These are phyloP conservation scores for Botrytis porri DNA, from an alignment of 2,329 filamentous ascomycete species.

Conservation along the genomic window DNA sequence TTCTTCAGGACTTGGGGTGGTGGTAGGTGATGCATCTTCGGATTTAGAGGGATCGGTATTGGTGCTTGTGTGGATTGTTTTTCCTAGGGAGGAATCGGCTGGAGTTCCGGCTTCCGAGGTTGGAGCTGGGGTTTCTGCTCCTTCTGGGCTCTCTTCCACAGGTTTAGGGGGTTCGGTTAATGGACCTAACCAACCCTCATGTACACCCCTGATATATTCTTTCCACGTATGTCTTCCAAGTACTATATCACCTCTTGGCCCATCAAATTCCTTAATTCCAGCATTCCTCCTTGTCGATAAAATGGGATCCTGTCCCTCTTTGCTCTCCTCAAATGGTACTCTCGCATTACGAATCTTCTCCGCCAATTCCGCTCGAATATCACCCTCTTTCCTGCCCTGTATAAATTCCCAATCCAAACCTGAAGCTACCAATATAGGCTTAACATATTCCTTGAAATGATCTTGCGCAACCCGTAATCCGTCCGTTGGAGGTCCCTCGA, in stretches of 20 bases:
- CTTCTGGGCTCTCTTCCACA: slow-evolving; percentile 28
- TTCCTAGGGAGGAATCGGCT: slow-evolving; percentile 32
- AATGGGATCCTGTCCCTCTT: slow-evolving; percentile 55
- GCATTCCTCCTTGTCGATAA: slow-evolving; percentile 61
- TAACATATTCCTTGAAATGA: slow-evolving; percentile 93
- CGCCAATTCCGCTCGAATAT: slow-evolving; percentile 81
- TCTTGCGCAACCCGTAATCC: slow-evolving; percentile 81
- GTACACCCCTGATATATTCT: slow-evolving; percentile 88
- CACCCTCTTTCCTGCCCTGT: slow-evolving; percentile 88
- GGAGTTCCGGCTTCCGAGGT: slow-evolving; percentile 8
- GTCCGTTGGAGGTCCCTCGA: slow-evolving; percentile 84
- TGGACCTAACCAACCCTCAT: slow-evolving; percentile 95
- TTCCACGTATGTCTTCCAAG: slow-evolving; percentile 95
- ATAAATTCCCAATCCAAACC: slow-evolving; percentile 96
- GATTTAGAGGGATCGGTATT: slow-evolving; percentile 26
- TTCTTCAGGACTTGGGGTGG: slow-evolving; percentile 21
- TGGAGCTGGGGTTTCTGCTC: neutral
- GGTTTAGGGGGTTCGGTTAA: slow-evolving; percentile 58
- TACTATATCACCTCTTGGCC: slow-evolving; percentile 78
- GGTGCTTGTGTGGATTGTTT: slow-evolving; percentile 33
- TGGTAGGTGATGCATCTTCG: slow-evolving; percentile 21
- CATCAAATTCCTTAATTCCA: slow-evolving; percentile 68
- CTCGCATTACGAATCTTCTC: slow-evolving; percentile 77
- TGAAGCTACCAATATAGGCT: slow-evolving; percentile 84
- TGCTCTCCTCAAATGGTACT: slow-evolving; percentile 41